A percentile compares a stretch with the other conserved stretches of the same genome.
phyloP scores from a whole-genome alignment of 78 protist genomes.

The Dictyostelium capitatum region DNA sequence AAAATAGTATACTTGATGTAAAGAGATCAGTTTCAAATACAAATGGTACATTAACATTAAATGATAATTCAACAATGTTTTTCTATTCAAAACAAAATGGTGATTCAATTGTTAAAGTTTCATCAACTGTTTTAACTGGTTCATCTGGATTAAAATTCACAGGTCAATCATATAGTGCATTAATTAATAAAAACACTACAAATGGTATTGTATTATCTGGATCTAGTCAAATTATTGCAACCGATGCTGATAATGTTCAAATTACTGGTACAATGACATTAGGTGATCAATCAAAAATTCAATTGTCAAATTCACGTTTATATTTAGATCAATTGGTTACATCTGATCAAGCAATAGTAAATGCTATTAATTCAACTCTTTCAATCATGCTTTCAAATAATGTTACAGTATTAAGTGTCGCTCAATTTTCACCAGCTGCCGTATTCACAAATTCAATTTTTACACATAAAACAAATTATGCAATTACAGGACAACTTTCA shows the following conservation, averaged over 20 bases:
- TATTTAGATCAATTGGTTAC: not conserved
- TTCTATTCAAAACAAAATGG: not conserved
- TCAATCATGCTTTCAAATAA: not conserved
- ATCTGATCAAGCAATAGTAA: not conserved
- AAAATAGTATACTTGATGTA: not conserved
- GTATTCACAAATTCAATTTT: not conserved
- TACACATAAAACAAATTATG: not conserved
- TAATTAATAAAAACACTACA: not conserved
- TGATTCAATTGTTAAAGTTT: not conserved
- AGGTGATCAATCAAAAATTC: not conserved
- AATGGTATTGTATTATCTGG: not conserved
- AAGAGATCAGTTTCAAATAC: not conserved
- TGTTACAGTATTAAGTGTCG: too few relatives aligned
- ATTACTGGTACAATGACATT: not conserved
- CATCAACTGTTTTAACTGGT: not conserved
- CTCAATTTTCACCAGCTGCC: not conserved
- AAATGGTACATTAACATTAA: not conserved
- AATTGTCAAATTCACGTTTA: not conserved
- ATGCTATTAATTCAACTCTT: not conserved
- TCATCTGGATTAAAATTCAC: not conserved
- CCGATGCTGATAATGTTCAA: not conserved
- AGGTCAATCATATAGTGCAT: not conserved
- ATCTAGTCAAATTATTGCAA: not conserved
- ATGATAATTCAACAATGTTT: not conserved
- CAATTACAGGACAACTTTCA: not conserved